Evolutionary conservation across 768 basidiomycete species (phyloP), one percentile per base, ranked within the genome.

Genomic region (Mycena capillaripes): DNA sequence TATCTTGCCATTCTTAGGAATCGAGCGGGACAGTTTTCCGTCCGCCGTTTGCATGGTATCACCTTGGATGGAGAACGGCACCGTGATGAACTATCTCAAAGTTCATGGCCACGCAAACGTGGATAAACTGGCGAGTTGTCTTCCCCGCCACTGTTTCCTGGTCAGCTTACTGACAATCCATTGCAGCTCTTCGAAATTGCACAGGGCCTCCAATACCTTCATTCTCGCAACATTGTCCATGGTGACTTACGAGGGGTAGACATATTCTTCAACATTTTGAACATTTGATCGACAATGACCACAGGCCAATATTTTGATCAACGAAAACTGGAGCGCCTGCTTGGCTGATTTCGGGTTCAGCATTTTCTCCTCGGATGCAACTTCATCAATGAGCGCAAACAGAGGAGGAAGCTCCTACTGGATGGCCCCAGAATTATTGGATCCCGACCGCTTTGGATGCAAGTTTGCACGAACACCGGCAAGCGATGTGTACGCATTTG

Each of bases 331-430:
- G 74, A 78, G 78, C 71, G 78, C 78, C 21, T 76, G 78, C 25
- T 69, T 83, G 17, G 80, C 82, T 19, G 82, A 83, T 57, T 83
- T 83, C 50, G 82, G 82, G 4, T 64, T 83, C 44, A 77, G 81
- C 21, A 74, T 74, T 17, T 78, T 82, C 42, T 75, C 77, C 23
- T n/a, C n/a, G n/a, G 80, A 81, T 40, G 78, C 72, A 14, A 81
- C 79, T 2, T 66, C 74, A 5, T 67, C 77, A 9, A 77, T 76
- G 34, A 71, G 76, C 46, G 73, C 78, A 3, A 77, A 75, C 44
- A 72, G 76, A 16, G 78, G 75, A n/a, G 81, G 81, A 19, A 76
- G 77, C 19, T 67, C 75, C 14, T 66, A 81, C n/a, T 83, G 82
- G 80, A 83, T 81, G 82, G 81, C 82, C 34, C 34, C 34, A 1